Conservation (phyloP, 1,139 yeast species). For the Arxiozyma telluris region DNA sequence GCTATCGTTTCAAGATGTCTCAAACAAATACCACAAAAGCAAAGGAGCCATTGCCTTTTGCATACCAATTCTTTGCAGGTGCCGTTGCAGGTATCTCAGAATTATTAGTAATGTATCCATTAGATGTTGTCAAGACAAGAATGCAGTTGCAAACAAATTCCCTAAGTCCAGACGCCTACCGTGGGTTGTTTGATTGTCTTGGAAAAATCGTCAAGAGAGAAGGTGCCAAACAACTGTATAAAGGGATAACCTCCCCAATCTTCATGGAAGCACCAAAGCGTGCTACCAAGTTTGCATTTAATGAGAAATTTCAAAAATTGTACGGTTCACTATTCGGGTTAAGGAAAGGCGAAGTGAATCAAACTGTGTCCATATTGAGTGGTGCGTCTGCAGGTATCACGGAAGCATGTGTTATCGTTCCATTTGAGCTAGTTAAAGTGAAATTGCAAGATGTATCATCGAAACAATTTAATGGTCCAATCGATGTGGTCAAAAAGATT, state of each 20-base stretch:
- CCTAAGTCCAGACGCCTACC: slow-evolving; percentile 51
- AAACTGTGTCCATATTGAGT: slow-evolving; percentile 76
- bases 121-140: slow-evolving; percentile 96
- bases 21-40: not conserved
- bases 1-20: not conserved
- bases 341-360: slow-evolving; percentile 44
- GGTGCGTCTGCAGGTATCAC: slow-evolving; percentile 99
- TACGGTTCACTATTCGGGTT: slow-evolving; percentile 69
- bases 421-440: slow-evolving; percentile 80
- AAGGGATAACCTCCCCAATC: slow-evolving; percentile 93
- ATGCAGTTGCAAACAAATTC: slow-evolving; percentile 78
- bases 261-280: slow-evolving; percentile 99
- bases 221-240: slow-evolving; percentile 75
- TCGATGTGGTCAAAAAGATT: slow-evolving; percentile 70
- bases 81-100: slow-evolving; percentile 98
- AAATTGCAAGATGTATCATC: slow-evolving; percentile 76
- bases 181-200: slow-evolving; percentile 78
- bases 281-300: slow-evolving; percentile 97
- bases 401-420: slow-evolving; percentile 93
- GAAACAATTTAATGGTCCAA: slow-evolving; percentile 75
- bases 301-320: slow-evolving; percentile 91
- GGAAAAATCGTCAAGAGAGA: slow-evolving; percentile 76
- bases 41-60: slow-evolving; percentile 55
- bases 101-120: slow-evolving; percentile 93
- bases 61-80: slow-evolving; percentile 86